Percentiles rank a stretch among this genome's conserved stretches.
Conservation (phyloP, 2,329 filamentous ascomycete species). For the Mycosphaerella sp. region DNA sequence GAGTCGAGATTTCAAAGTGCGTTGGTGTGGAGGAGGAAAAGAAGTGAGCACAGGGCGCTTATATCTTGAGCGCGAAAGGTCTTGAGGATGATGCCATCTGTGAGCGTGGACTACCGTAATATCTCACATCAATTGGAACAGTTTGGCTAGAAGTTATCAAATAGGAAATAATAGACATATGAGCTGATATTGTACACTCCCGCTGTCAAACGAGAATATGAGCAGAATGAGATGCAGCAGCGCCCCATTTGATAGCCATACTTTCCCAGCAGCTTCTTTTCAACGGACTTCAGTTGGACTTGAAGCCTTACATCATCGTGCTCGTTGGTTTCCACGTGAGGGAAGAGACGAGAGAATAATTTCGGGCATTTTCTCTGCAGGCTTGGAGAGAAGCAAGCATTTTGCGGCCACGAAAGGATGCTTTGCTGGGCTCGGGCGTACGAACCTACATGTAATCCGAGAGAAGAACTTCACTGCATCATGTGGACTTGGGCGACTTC, state of each 20-base stretch:
- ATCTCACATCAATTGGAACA: no score
- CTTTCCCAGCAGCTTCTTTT: background rate
- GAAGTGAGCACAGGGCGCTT: background rate
- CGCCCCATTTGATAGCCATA: background rate
- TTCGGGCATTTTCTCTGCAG: background rate
- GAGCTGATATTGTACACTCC: background rate
- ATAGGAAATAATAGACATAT: background rate
- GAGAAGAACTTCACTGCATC: no score
- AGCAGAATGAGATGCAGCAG: background rate
- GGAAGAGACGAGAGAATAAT: background rate
- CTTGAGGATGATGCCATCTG: background rate
- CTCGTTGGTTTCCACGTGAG: background rate
- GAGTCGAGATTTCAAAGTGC: slow-evolving; percentile 60
- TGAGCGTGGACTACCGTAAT: no score
- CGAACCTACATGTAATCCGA: no score
- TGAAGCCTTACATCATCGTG: background rate
- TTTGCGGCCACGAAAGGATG: background rate
- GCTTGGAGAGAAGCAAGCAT: background rate
- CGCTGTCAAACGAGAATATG: background rate
- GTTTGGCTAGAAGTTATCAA: background rate
- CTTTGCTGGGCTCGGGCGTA: background rate
- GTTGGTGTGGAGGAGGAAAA: slow-evolving; percentile 32
- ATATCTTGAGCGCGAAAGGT: background rate
- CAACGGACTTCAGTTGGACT: background rate
- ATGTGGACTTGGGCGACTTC: no score